Percentiles rank a stretch among this genome's conserved stretches.
Conservation (phyloP, 805 yeast genomes). For the Kuraishia ogatae region DNA sequence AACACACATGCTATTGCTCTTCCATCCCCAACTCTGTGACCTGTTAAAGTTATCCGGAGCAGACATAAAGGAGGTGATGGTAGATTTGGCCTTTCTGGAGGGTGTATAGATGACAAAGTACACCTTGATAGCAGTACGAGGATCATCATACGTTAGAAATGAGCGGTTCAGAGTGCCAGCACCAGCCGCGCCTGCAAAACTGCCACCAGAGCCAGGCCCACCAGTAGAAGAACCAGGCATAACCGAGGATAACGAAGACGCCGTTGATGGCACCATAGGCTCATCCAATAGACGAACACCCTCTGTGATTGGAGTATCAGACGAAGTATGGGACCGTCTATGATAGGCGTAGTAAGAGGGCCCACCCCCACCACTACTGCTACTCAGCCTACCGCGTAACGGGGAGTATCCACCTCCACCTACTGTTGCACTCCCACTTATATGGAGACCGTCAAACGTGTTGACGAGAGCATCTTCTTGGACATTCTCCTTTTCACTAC, state of each 20-base stretch:
- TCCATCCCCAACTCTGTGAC: slow-evolving; percentile 59
- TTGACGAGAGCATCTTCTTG: slow-evolving; percentile 14
- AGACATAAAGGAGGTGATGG: slow-evolving; percentile 44
- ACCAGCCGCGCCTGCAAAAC: neutral
- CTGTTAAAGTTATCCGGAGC: slow-evolving; percentile 44
- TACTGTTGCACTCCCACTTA: neutral
- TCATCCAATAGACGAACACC: slow-evolving; percentile 5
- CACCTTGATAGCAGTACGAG: slow-evolving; percentile 34
- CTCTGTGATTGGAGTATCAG: slow-evolving; percentile 3
- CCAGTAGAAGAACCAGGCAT: neutral
- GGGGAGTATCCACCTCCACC: neutral
- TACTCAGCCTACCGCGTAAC: neutral
- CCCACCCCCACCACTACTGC: neutral
- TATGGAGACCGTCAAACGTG: neutral
- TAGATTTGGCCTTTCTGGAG: slow-evolving; percentile 33
- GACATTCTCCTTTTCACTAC: slow-evolving; percentile 14
- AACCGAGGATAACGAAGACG: neutral
- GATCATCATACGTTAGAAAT: slow-evolving; percentile 34
- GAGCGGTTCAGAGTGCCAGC: slow-evolving; percentile 11
- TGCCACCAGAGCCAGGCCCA: neutral
- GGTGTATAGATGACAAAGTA: slow-evolving; percentile 50
- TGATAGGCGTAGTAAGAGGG: neutral
- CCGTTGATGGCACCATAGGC: neutral
- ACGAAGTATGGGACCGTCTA: neutral
- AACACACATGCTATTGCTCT: slow-evolving; percentile 43